Evolutionary conservation across 1,139 yeast genomes (phyloP).

Genomic region (Pichia inconspicua): DNA sequence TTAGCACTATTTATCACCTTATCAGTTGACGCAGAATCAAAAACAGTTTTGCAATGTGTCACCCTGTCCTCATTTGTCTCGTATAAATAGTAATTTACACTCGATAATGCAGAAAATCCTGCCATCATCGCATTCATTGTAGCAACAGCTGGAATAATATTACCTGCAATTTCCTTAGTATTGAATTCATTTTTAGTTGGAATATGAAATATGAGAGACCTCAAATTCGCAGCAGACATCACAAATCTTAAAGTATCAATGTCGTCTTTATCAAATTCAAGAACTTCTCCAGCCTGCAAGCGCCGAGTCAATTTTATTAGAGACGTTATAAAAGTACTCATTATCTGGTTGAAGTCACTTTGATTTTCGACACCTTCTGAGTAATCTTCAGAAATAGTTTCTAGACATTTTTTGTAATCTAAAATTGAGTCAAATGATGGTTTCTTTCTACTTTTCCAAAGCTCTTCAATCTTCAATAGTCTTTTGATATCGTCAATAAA

Average conservation of each 20-base stretch:
- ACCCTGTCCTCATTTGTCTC: constrained; percentile 20
- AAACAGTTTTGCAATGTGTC: constrained; percentile 42
- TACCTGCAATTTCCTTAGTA: constrained; percentile 91
- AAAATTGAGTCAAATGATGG: constrained; percentile 35
- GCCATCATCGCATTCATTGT: constrained; percentile 95
- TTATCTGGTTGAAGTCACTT: constrained; percentile 59
- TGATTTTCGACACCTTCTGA: constrained; percentile 38
- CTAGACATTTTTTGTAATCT: not conserved
- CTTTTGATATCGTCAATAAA: constrained; percentile 70
- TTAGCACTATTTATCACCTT: constrained; percentile 61
- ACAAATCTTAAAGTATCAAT: constrained; percentile 85
- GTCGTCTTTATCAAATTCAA: constrained; percentile 91
- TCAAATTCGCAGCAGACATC: constrained; percentile 75
- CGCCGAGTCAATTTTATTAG: constrained; percentile 46
- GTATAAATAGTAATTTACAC: constrained; percentile 45
- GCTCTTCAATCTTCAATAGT: constrained; percentile 58
- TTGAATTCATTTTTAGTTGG: constrained; percentile 75
- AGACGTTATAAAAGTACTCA: constrained; percentile 50
- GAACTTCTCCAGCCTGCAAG: constrained; percentile 33
- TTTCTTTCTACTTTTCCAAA: constrained; percentile 65
- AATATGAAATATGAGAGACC: constrained; percentile 68
- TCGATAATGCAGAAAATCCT: constrained; percentile 74
- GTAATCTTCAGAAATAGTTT: not conserved
- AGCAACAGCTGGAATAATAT: constrained; percentile 96
- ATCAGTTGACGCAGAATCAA: constrained; percentile 56